Base-by-base conservation (phyloP, 345 rosid genomes). In the Arabis alpina region DNA sequence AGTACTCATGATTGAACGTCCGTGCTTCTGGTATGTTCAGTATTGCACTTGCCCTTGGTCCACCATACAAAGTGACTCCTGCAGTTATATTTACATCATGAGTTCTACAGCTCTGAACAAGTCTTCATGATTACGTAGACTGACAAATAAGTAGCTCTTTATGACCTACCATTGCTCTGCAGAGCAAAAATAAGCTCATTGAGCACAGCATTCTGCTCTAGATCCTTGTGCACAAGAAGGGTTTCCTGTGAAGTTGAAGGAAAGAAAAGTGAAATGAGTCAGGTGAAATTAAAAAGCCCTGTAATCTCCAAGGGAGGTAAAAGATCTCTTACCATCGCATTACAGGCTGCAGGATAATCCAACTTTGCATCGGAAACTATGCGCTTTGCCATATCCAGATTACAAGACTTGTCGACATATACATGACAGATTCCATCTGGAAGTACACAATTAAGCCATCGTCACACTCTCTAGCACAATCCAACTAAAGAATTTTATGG, bases 381-480 rank as follows among this genome's bases (percentile, higher is more conserved):
- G 34, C 82, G 83, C 84, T 81, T 95, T 12, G 97, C 97, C 91
- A 82, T 92, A 54, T 88, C 88, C 69, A 83, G 58, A 75, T 90
- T 62, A 76, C 98, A 97, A 68, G 92, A 84, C 77, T 95, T 90
- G 66, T 95, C 99, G 57, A 92, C 86, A 62, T 83, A 95, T 53
- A 90, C 81, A 75, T 92, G 99, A 82, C 99, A 95, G 79, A 95
- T 92, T 77, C 99, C 99, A 90, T 92, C 98, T 95, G 80, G 25
- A 37, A 44, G n/a, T 10, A 42, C 42, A 56, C 16, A 71, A 58
- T 42, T 13, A 52, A 43, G n/a, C 14, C 24, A 44, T 37, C 9
- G 2, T 45, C 43, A 62, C 25, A 62, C 25, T 58, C 64, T 60
- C 61, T 25, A 25, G 37, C 34, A 70, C 47, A 34, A 50, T 24